phyloP scores from a whole-genome alignment of 2,329 filamentous ascomycete genomes.

The Aspergillus fumigatus region DNA sequence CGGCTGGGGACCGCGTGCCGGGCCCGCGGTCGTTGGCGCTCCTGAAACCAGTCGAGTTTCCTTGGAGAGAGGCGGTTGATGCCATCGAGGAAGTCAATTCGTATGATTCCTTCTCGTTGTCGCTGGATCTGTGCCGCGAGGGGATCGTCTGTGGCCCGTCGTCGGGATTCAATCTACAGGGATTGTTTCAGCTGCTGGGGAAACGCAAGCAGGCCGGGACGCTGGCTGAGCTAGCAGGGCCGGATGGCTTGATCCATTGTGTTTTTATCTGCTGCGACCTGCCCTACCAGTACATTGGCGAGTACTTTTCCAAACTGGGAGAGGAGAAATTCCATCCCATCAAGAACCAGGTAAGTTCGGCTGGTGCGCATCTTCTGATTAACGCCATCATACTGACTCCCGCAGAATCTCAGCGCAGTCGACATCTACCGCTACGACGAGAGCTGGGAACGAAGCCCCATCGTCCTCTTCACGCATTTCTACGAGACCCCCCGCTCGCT shows the following conservation, averaged over 20 bases:
- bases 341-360: conserved; percentile 38
- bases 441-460: conserved; percentile 48
- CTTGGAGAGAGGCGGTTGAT: conserved; percentile 55
- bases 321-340: conserved; percentile 48
- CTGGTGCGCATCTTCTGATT: background rate
- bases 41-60: conserved; percentile 51
- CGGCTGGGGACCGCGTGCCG: conserved; percentile 54
- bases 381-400: background rate
- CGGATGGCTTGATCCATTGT: conserved; percentile 47
- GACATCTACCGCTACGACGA: conserved; percentile 55
- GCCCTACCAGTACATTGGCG: conserved; percentile 59
- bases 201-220: conserved; percentile 45
- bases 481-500: conserved; percentile 22
- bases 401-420: conserved; percentile 44
- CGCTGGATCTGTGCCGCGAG: conserved; percentile 52
- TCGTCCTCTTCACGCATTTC: conserved; percentile 38
- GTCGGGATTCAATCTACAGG: conserved; percentile 55
- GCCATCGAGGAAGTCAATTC: conserved; percentile 55
- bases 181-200: conserved; percentile 49
- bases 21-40: conserved; percentile 53
- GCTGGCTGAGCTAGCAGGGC: conserved; percentile 42
- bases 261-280: conserved; percentile 61
- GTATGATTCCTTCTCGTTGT: conserved; percentile 49
- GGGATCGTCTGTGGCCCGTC: conserved; percentile 59
- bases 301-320: conserved; percentile 56